Evolutionary conservation across 2,329 filamentous ascomycete genomes (phyloP).

Genomic region (Aureobasidium zeae): DNA sequence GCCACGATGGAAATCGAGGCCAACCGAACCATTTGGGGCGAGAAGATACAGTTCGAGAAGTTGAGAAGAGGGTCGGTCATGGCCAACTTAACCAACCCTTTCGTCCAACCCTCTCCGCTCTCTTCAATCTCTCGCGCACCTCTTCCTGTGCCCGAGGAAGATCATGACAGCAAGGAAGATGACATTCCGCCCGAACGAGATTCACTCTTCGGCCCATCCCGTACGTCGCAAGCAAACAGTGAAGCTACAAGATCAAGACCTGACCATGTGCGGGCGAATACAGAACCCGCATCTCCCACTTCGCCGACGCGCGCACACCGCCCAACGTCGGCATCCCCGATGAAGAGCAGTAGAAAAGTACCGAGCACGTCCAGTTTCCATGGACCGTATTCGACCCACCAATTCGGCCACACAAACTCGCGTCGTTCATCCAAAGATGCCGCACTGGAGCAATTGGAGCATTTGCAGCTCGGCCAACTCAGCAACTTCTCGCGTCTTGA

Average conservation of each 20-base stretch:
- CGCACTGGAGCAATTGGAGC: constrained; percentile 28
- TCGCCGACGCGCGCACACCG: constrained; percentile 1
- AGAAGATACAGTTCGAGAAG: constrained; percentile 56
- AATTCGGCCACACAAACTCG: constrained; percentile 22
- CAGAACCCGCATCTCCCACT: constrained; percentile 11
- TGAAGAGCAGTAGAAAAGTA: constrained; percentile 10
- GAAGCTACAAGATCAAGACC: background rate
- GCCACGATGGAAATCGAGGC: constrained; percentile 69
- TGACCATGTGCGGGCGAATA: background rate
- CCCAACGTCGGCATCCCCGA: constrained; percentile 8
- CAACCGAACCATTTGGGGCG: constrained; percentile 68
- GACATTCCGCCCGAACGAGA: constrained; percentile 23
- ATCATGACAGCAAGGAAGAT: constrained; percentile 24
- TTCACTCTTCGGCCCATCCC: constrained; percentile 10
- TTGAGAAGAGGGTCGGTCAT: constrained; percentile 32
- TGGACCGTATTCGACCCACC: constrained; percentile 15
- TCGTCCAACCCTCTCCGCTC: background rate
- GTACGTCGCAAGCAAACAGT: constrained; percentile 5
- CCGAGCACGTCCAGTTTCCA: constrained; percentile 9
- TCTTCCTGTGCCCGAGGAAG: constrained; percentile 24
- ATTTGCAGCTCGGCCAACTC: constrained; percentile 17
- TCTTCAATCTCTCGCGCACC: constrained; percentile 21
- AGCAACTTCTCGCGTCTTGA: constrained; percentile 25
- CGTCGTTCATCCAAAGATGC: constrained; percentile 31
- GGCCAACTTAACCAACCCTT: constrained; percentile 18